Percentiles rank a stretch among this genome's conserved stretches.
phyloP scores from a whole-genome alignment of 208 protist species.

The Plasmodiophora brassicae region DNA sequence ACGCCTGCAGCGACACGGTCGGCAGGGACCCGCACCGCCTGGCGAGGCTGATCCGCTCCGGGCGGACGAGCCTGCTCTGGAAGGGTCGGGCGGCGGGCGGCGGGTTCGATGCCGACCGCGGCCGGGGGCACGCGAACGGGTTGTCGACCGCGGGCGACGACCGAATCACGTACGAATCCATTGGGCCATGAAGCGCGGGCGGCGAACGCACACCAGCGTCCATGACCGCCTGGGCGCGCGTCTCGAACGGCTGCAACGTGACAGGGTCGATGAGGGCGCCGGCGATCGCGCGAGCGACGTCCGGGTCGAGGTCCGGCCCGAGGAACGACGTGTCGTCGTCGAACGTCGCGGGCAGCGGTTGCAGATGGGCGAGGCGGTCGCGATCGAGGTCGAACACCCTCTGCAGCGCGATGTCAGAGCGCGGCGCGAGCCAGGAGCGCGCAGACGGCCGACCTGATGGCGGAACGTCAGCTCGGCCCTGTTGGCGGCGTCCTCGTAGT shows the following conservation, averaged over 20 bases:
- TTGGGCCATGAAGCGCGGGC: neutral
- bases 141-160: neutral
- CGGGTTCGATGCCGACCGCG: neutral
- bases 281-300: neutral
- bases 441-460: conserved; percentile 32
- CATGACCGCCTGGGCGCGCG: neutral
- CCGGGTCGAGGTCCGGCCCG: neutral
- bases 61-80: neutral
- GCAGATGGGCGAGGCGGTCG: neutral
- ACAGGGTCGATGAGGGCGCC: neutral
- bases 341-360: neutral
- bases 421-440: neutral
- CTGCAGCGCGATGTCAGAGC: neutral
- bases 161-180: neutral
- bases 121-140: neutral
- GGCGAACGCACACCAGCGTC: neutral
- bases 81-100: neutral
- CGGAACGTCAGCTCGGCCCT: conserved; percentile 25
- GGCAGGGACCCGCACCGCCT: neutral
- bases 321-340: neutral
- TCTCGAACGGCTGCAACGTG: neutral
- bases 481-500: conserved; percentile 18
- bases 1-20: too few relatives aligned
- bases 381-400: conserved; percentile 25
- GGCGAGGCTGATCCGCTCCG: neutral